These are phyloP conservation scores for Xylaria sp. DNA, from an alignment of 2,329 filamentous ascomycete species.

Conservation along the genomic window DNA sequence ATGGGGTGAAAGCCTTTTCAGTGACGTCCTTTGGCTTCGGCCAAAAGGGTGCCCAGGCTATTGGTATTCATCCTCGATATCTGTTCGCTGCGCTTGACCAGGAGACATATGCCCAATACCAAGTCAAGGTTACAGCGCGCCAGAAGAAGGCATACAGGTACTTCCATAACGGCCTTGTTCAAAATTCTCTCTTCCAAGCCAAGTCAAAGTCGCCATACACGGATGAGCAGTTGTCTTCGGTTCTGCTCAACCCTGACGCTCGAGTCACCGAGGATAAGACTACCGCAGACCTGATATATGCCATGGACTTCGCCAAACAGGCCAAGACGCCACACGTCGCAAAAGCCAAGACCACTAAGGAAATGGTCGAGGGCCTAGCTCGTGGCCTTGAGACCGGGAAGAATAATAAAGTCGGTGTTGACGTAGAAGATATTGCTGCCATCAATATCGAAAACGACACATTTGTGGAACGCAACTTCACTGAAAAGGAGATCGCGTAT, in stretches of 20 bases:
- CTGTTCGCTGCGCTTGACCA: constrained; percentile 94
- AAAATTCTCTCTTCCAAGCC: constrained; percentile 96
- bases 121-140: constrained; percentile 85
- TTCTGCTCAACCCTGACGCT: constrained; percentile 94
- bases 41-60: constrained; percentile 97
- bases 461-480: constrained; percentile 96
- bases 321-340: constrained; percentile 60
- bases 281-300: constrained; percentile 79
- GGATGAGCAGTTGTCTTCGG: constrained; percentile 83
- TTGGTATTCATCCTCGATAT: constrained; percentile 94
- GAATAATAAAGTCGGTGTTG: constrained; percentile 88
- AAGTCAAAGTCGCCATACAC: constrained; percentile 92
- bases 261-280: constrained; percentile 90
- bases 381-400: constrained; percentile 61
- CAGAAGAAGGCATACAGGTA: constrained; percentile 99
- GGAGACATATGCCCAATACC: constrained; percentile 83
- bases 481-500: constrained; percentile 82
- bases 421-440: constrained; percentile 87
- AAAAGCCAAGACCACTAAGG: constrained; percentile 72
- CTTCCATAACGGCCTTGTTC: constrained; percentile 98
- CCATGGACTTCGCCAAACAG: constrained; percentile 74
- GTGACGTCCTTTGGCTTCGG: constrained; percentile 99
- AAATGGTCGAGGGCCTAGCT: constrained; percentile 82
- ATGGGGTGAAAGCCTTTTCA: constrained; percentile 98
- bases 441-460: constrained; percentile 95